A percentile compares a stretch with the other conserved stretches of the same genome.
These are phyloP conservation scores for Aspergillus quadricinctus DNA, from an alignment of 2,329 filamentous ascomycete genomes.

Conservation along the genomic window DNA sequence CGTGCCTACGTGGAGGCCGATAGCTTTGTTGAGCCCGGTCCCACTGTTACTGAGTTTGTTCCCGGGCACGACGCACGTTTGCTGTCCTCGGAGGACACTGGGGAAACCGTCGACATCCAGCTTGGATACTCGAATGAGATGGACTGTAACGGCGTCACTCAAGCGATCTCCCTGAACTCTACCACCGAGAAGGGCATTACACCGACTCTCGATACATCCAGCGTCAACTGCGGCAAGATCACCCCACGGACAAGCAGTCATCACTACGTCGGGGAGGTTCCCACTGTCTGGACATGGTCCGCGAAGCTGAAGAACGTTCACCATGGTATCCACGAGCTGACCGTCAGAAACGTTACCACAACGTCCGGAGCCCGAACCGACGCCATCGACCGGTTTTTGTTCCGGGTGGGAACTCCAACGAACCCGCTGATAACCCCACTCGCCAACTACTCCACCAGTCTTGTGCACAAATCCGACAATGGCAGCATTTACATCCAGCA, in stretches of 20 bases:
- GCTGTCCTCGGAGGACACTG: conserved; percentile 42
- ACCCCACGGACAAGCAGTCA: conserved; percentile 12
- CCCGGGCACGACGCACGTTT: conserved; percentile 58
- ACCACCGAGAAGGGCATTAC: conserved; percentile 44
- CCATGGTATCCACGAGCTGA: conserved; percentile 57
- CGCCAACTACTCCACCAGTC: conserved; percentile 54
- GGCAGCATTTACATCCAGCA: conserved; percentile 50
- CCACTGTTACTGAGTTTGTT: conserved; percentile 55
- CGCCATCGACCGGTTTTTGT: conserved; percentile 54
- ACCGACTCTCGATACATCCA: conserved; percentile 35
- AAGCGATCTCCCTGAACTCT: conserved; percentile 49
- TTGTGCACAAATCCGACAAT: conserved; percentile 45
- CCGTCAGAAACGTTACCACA: conserved; percentile 50
- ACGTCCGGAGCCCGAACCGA: conserved; percentile 42
- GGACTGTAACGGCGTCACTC: conserved; percentile 52
- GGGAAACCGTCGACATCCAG: conserved; percentile 46
- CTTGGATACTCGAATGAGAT: conserved; percentile 57
- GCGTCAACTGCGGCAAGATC: neutral
- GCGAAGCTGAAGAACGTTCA: conserved; percentile 52
- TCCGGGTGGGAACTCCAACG: conserved; percentile 53
- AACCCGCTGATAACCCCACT: conserved; percentile 58
- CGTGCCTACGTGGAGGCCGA: conserved; percentile 54
- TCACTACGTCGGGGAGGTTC: conserved; percentile 35
- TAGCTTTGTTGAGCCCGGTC: conserved; percentile 47
- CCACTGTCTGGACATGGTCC: conserved; percentile 51